phyloP scores from a whole-genome alignment of 768 basidiomycete genomes.

The Tricholoma sp. region DNA sequence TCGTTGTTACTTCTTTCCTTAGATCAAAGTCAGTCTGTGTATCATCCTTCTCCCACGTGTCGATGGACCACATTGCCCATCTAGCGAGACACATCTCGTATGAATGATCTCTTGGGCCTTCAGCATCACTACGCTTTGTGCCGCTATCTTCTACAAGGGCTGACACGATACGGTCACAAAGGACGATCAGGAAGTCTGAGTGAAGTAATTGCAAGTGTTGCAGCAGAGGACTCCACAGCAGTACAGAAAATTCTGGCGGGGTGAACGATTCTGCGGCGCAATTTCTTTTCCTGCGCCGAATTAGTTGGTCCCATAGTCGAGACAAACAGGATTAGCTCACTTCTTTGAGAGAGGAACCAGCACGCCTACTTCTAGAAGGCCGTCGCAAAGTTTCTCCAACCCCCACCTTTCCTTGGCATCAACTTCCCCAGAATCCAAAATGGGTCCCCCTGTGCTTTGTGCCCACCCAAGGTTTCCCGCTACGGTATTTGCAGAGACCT shows the following conservation, averaged over 20 bases:
- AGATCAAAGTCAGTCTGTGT: conserved; percentile 32
- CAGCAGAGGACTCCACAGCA: conserved; percentile 65
- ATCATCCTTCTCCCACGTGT: conserved; percentile 29
- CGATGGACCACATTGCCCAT: conserved; percentile 64
- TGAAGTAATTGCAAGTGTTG: conserved; percentile 53
- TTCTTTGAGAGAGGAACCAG: conserved; percentile 83
- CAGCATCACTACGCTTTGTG: conserved; percentile 6
- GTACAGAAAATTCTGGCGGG: conserved; percentile 48
- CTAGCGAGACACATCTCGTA: conserved; percentile 59
- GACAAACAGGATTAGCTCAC: conserved; percentile 35
- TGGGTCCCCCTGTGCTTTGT: conserved; percentile 18
- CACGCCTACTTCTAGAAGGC: conserved; percentile 62
- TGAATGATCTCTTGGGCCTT: conserved; percentile 30
- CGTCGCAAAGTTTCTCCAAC: conserved; percentile 61
- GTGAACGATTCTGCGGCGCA: conserved; percentile 34
- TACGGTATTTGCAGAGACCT: conserved; percentile 51
- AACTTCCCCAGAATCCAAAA: conserved; percentile 25
- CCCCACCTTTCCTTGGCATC: conserved; percentile 63
- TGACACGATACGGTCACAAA: conserved; percentile 42
- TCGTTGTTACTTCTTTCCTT: conserved; percentile 38
- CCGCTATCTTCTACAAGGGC: conserved; percentile 20
- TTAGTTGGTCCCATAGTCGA: conserved; percentile 36
- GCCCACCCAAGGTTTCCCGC: conserved; percentile 49
- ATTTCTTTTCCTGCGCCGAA: conserved; percentile 48
- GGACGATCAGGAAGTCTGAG: conserved; percentile 42